These are phyloP conservation scores for Ilyonectria sp. DNA, from an alignment of 2,329 filamentous ascomycete species.

Conservation along the genomic window DNA sequence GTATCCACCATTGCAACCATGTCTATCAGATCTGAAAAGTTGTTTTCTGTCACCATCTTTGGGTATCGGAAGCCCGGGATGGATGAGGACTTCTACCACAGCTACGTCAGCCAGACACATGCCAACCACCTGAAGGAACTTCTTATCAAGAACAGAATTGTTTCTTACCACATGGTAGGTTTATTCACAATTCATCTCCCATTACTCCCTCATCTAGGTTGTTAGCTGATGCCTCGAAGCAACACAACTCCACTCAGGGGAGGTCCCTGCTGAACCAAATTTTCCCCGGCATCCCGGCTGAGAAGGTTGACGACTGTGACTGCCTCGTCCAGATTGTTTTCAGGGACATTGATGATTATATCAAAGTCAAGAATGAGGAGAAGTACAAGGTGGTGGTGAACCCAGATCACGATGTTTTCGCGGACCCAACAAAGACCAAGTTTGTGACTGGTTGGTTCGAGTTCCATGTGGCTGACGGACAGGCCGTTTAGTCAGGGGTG, in stretches of 20 bases:
- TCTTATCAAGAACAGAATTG: slow-evolving; percentile 42
- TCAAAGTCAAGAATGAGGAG: slow-evolving; percentile 35
- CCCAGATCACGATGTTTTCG: slow-evolving; percentile 39
- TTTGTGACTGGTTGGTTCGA: slow-evolving; percentile 44
- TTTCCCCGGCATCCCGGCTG: slow-evolving; percentile 34
- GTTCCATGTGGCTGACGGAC: slow-evolving; percentile 37
- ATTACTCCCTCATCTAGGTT: neutral
- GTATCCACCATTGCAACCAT: slow-evolving; percentile 6
- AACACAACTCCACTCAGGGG: slow-evolving; percentile 40
- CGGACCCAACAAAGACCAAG: slow-evolving; percentile 32
- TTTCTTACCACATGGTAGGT: slow-evolving; percentile 43
- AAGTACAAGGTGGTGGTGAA: slow-evolving; percentile 36
- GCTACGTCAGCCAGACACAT: slow-evolving; percentile 43
- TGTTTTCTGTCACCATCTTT: slow-evolving; percentile 43
- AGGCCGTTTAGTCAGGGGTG: slow-evolving; percentile 23
- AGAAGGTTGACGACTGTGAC: slow-evolving; percentile 32
- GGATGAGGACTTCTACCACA: slow-evolving; percentile 41
- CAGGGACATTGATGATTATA: slow-evolving; percentile 33
- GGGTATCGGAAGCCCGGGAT: slow-evolving; percentile 42
- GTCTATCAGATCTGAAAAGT: slow-evolving; percentile 23
- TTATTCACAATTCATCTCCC: no score
- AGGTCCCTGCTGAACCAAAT: slow-evolving; percentile 31
- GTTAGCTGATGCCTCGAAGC: slow-evolving; percentile 28
- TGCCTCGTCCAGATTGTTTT: slow-evolving; percentile 40
- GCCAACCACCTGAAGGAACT: slow-evolving; percentile 39